Conservation (phyloP, 2,329 filamentous ascomycete genomes). For the Fusarium caatingaense region DNA sequence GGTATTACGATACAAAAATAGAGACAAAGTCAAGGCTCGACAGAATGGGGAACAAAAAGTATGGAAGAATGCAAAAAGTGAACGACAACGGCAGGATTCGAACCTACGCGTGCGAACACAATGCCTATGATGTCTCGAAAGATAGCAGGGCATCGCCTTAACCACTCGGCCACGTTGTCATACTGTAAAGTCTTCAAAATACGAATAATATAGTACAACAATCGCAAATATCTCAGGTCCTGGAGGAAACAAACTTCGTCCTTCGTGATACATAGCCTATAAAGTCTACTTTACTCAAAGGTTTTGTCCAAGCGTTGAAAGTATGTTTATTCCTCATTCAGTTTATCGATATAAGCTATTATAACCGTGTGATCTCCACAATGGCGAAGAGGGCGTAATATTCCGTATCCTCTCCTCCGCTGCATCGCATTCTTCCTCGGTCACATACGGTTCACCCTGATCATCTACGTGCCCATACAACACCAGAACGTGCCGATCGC, state of each 20-base stretch:
- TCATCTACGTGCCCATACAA: neutral
- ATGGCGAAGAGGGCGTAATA: conserved; percentile 8
- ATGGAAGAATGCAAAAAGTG: neutral
- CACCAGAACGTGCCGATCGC: neutral
- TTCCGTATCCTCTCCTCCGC: conserved; percentile 10
- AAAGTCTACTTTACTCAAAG: no score
- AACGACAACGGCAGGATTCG: conserved; percentile 32
- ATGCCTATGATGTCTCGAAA: conserved; percentile 30
- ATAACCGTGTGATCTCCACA: neutral
- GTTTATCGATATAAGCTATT: neutral
- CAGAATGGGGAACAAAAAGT: neutral
- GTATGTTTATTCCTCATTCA: neutral
- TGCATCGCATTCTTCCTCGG: neutral
- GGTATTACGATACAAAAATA: neutral
- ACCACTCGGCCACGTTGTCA: conserved; percentile 34
- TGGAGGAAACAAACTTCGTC: fast-evolving
- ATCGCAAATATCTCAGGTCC: fast-evolving
- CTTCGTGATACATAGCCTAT: neutral
- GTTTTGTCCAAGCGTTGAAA: neutral
- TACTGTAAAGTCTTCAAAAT: fast-evolving
- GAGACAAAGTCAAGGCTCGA: neutral
- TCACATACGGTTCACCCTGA: neutral
- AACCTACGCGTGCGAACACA: conserved; percentile 35
- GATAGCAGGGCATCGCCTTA: conserved; percentile 36
- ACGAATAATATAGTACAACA: fast-evolving